Evolutionary conservation across 352 stramenopile species (phyloP).

Genomic region (Pythium rhizo-oryzae): DNA sequence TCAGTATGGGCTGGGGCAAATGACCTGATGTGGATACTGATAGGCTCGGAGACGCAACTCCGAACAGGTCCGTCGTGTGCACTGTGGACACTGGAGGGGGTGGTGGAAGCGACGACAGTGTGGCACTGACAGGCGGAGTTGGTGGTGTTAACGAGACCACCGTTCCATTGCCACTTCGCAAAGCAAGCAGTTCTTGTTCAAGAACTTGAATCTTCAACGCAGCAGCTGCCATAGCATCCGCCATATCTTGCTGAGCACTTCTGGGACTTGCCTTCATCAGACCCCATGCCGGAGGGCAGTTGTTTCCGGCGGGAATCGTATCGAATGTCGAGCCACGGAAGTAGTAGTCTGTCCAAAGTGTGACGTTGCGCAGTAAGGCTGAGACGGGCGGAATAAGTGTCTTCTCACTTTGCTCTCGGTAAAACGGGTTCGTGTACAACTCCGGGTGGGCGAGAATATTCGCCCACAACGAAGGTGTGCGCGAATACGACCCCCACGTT

Average conservation of each 20-base stretch:
- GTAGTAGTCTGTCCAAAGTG: slow-evolving; percentile 84
- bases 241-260: slow-evolving; percentile 57
- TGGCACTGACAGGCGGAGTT: background rate
- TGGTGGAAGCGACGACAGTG: slow-evolving; percentile 15
- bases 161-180: background rate
- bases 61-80: slow-evolving; percentile 2
- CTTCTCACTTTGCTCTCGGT: slow-evolving; percentile 45
- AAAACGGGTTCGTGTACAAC: slow-evolving; percentile 76
- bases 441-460: slow-evolving; percentile 50
- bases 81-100: slow-evolving; percentile 17
- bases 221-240: slow-evolving; percentile 55
- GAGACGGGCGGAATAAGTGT: slow-evolving; percentile 60
- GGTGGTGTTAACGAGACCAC: background rate
- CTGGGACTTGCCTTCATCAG: slow-evolving; percentile 10
- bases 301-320: slow-evolving; percentile 44
- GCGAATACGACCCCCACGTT: slow-evolving; percentile 47
- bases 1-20: too few species aligned
- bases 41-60: background rate
- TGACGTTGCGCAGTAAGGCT: slow-evolving; percentile 68
- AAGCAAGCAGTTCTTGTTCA: slow-evolving; percentile 49
- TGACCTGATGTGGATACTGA: background rate
- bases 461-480: slow-evolving; percentile 76
- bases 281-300: slow-evolving; percentile 46
- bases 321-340: slow-evolving; percentile 60
- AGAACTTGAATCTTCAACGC: slow-evolving; percentile 48